Base-by-base conservation (phyloP, 768 basidiomycete genomes). In the Rickenella mellea region DNA sequence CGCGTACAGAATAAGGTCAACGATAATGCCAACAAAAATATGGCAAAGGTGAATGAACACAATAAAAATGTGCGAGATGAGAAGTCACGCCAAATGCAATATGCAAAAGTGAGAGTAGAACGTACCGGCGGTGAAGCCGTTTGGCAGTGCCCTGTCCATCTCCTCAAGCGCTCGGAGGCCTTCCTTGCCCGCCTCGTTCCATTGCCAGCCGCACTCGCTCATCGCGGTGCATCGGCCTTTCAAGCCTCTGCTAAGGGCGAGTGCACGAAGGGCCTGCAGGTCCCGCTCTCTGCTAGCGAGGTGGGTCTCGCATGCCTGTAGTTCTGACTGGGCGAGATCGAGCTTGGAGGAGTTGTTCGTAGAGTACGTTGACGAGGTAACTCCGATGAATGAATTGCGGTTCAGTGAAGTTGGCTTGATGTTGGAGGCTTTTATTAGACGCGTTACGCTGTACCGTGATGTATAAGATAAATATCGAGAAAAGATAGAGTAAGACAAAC, bases 261-360 rank as follows among this genome's bases (percentile, higher is more conserved):
- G 62, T n/a, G 64, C 57, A 1, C 85, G 68, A 37, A 70, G 62
- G 0, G 54, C 52, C 5, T 71, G 71, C 6, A 88, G 68, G 44
- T 80, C 80, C 15, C 62, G 69, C 54, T 91, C 85, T 55, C 85
- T 85, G 21, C 62, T 45, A 0, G 79, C 79, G 2, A 91, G 68
- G 42, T 82, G 82, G 0, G 73, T 65, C 54, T 91, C 87, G 56
- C 88, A 91, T 7, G 84, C 88, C 51, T 87, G 86, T 15, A 90
- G 65, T 48, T 89, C 83, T 0, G 79, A 65, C 49, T 89, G 87
- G 0, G 86, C 84, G 2, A 74, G 62, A 0, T 65, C 64, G 6
- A 86, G 68, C 53, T 84, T 86, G 14, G 61, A 35, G 31, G 6
- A 37, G 24, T 17, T n/a, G 48, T 28, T 27, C 25, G 20, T 37